Evolutionary conservation across 495 filamentous ascomycete genomes (phyloP).

Genomic region (Xylaria intraflava): DNA sequence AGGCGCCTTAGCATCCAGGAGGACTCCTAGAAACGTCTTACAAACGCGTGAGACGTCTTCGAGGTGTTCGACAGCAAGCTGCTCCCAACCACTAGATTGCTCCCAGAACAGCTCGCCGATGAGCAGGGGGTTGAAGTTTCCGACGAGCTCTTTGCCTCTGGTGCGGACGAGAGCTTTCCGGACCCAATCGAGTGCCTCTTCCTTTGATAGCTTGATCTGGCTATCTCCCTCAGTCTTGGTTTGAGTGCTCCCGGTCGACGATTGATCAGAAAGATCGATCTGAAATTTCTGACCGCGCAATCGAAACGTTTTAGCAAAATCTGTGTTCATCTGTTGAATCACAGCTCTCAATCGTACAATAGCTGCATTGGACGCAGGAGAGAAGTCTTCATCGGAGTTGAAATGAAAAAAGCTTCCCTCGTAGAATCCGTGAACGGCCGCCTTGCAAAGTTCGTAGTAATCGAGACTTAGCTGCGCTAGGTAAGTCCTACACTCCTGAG

Average conservation of each 20-base stretch:
- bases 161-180: not conserved
- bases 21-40: not conserved
- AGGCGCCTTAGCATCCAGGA: not conserved
- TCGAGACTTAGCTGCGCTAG: constrained; percentile 13
- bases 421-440: constrained; percentile 15
- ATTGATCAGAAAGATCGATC: not conserved
- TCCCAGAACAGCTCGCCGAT: constrained; percentile 39
- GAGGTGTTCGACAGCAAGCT: constrained; percentile 18
- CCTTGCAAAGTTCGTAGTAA: constrained; percentile 14
- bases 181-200: not conserved
- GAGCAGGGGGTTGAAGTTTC: constrained; percentile 40
- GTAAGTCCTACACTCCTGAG: constrained; percentile 9
- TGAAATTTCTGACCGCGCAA: not conserved
- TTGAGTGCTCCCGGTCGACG: not conserved
- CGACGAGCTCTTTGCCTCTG: constrained; percentile 40
- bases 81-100: constrained; percentile 34
- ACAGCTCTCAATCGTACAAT: not conserved
- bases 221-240: constrained; percentile 4
- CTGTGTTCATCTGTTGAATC: constrained; percentile 7
- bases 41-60: constrained; percentile 13
- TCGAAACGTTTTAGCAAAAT: not conserved
- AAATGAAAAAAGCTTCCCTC: not conserved
- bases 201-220: not conserved
- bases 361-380: not conserved
- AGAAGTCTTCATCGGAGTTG: not conserved